Conservation (phyloP, 129 eudicot genomes). For the Silybum marianum region DNA sequence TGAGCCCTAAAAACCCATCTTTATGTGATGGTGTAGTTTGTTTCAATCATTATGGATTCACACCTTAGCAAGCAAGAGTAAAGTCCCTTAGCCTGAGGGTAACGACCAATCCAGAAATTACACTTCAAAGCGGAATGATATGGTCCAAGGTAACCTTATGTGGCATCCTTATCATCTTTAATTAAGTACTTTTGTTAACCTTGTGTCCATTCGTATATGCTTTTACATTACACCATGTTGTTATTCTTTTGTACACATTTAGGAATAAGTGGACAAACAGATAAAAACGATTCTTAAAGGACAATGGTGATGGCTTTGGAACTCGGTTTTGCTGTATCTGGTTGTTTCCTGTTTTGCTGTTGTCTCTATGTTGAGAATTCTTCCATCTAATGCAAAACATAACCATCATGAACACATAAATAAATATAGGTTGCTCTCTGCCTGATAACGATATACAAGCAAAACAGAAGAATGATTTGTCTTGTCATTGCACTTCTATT, state of each 20-base stretch:
- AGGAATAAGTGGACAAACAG: conserved; percentile 4
- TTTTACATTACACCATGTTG: not conserved
- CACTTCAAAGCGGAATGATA: not conserved
- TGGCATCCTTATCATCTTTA: conserved; percentile 17
- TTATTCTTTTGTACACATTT: not conserved
- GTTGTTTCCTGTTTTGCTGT: not conserved
- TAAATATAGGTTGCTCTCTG: not conserved
- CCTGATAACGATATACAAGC: not conserved
- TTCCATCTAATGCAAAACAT: not conserved
- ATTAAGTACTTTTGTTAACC: not conserved
- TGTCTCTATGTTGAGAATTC: not conserved
- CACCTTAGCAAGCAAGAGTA: not conserved
- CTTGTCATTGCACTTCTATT: not conserved
- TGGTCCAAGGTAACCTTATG: conserved; percentile 9
- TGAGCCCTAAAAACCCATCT: not conserved
- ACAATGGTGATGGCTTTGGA: not conserved
- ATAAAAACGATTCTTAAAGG: not conserved
- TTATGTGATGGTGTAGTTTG: conserved; percentile 1
- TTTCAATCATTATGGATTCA: conserved; percentile 1
- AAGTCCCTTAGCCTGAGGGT: not conserved
- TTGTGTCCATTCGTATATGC: conserved; percentile 1
- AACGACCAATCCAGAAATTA: not conserved
- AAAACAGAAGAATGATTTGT: not conserved
- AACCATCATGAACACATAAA: not conserved
- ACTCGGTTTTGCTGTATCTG: not conserved